These are phyloP conservation scores for Cadophora malorum DNA, from an alignment of 2,329 filamentous ascomycete genomes.

Conservation along the genomic window DNA sequence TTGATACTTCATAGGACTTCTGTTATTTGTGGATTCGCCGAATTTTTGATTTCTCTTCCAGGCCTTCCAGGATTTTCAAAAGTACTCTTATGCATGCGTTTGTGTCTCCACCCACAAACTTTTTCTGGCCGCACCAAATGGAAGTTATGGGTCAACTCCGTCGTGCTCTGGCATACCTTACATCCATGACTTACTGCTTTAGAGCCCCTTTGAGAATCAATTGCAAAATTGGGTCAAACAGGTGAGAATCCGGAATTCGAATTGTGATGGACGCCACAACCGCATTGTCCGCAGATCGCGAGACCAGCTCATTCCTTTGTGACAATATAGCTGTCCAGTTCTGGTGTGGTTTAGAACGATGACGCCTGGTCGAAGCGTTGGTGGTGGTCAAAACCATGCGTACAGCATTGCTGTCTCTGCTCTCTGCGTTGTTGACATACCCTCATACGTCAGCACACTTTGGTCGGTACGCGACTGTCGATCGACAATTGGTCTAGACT, in stretches of 20 bases:
- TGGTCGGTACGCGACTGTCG: not conserved
- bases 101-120: not conserved
- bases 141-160: not conserved
- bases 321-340: not conserved
- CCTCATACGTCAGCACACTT: slow-evolving; percentile 5
- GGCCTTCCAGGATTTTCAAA: too few relatives aligned
- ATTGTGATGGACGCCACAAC: not conserved
- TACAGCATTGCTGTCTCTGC: not conserved
- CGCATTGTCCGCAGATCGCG: not conserved
- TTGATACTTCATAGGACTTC: not conserved
- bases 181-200: not conserved
- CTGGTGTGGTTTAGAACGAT: not conserved
- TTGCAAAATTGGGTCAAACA: not conserved
- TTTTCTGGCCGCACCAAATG: not conserved
- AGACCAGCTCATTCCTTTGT: not conserved
- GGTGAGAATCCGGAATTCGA: not conserved
- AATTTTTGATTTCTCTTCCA: not conserved
- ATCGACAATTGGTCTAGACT: slow-evolving; percentile 3
- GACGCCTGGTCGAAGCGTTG: not conserved
- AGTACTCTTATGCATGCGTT: not conserved
- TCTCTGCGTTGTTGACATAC: not conserved
- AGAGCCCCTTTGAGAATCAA: not conserved
- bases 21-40: not conserved
- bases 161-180: not conserved
- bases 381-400: too few relatives aligned